Evolutionary conservation across 495 filamentous ascomycete genomes (phyloP).

Genomic region (Aspergillus saccharolyticus): DNA sequence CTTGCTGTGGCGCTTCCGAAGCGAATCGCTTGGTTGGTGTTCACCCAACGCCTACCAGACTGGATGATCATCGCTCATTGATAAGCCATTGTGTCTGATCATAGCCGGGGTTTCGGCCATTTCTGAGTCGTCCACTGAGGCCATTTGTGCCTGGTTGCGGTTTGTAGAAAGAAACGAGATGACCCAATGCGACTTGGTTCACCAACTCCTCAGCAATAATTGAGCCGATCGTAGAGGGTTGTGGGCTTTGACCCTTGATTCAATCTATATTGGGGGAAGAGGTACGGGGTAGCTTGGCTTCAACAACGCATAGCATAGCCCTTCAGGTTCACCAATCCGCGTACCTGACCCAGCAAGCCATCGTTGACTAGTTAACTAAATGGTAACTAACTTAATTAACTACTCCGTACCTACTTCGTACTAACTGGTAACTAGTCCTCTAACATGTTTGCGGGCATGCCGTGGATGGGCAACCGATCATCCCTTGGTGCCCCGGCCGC

Average conservation of each 20-base stretch:
- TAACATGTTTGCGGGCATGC: too few species aligned
- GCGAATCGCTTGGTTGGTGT: background rate
- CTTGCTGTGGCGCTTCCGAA: background rate
- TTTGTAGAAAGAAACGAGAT: background rate
- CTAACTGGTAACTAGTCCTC: too few species aligned
- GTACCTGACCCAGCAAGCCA: too few species aligned
- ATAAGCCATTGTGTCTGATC: background rate
- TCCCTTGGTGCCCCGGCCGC: background rate
- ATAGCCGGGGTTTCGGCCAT: background rate
- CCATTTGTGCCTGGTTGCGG: too few species aligned
- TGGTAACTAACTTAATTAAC: too few species aligned
- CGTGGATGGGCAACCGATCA: too few species aligned
- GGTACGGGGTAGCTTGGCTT: too few species aligned
- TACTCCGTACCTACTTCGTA: too few species aligned
- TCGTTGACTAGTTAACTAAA: too few species aligned
- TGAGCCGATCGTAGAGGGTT: conserved; percentile 3
- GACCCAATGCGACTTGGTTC: background rate
- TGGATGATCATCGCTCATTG: background rate
- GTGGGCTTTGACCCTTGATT: conserved; percentile 6
- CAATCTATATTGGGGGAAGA: conserved; percentile 6
- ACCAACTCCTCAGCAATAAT: conserved; percentile 1
- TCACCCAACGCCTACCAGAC: background rate
- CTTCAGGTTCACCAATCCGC: too few species aligned
- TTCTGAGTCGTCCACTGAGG: background rate
- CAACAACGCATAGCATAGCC: too few species aligned